Conservation (phyloP, 2,329 filamentous ascomycete genomes). For the Ilyonectria destructans region DNA sequence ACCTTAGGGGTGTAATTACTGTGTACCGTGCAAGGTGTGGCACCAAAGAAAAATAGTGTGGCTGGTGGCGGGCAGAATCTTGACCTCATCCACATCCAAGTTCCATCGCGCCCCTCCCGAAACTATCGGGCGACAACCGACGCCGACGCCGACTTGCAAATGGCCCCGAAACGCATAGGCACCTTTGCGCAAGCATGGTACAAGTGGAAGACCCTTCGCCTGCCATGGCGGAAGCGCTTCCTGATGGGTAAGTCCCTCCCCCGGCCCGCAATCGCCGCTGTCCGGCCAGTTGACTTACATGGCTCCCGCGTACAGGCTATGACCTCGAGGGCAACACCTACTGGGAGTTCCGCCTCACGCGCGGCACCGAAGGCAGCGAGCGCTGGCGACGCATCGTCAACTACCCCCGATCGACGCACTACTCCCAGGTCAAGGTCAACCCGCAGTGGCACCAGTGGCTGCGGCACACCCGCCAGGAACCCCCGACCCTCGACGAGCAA, state of each 20-base stretch:
- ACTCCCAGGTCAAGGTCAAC: conserved; percentile 70
- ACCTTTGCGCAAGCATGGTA: conserved; percentile 66
- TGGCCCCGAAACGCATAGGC: conserved; percentile 58
- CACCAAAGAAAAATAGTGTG: conserved; percentile 26
- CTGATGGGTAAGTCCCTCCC: conserved; percentile 67
- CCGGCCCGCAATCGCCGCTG: conserved; percentile 9
- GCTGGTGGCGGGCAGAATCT: conserved; percentile 33
- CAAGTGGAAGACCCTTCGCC: conserved; percentile 74
- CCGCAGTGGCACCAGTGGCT: conserved; percentile 81
- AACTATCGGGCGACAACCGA: conserved; percentile 24
- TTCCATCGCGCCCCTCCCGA: conserved; percentile 34
- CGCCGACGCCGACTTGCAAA: conserved; percentile 43
- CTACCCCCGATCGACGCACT: conserved; percentile 70
- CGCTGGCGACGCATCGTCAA: conserved; percentile 76
- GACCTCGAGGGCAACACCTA: conserved; percentile 79
- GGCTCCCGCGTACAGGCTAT: conserved; percentile 62
- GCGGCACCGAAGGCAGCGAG: conserved; percentile 55
- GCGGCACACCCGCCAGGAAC: conserved; percentile 69
- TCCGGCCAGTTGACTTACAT: conserved; percentile 41
- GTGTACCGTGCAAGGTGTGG: neutral
- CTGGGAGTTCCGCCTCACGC: conserved; percentile 76
- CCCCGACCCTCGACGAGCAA: conserved; percentile 74
- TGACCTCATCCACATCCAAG: conserved; percentile 34
- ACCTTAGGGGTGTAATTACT: neutral
- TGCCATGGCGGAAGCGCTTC: conserved; percentile 77